Base-by-base conservation (phyloP, 139 green algal genomes). In the Volvox africanus region DNA sequence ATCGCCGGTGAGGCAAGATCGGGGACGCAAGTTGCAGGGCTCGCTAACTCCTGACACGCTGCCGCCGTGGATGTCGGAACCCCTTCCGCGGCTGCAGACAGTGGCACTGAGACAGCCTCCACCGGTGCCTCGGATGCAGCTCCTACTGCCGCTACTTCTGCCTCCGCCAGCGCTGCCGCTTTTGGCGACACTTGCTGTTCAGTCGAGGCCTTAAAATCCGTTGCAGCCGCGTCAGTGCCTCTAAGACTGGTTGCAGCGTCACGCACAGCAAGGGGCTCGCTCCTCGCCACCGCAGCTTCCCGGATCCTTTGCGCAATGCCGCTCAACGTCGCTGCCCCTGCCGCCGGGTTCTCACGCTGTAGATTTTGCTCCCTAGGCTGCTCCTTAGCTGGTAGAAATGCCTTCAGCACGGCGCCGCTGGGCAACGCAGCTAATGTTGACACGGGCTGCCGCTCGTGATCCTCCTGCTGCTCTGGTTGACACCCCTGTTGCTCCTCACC, bases 271-370 rank as follows among this genome's bases (percentile, higher is more conserved):
- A 84, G 9, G 0, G 78, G 75, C 35, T 84, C 78, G 21, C 78
- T 36, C 78, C 37, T 67, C 12, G 78, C 19, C 13, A 20, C 37
- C 16, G 78, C 78, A 12, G 78, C 78, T 26, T 84, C 36, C 21
- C 78, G 78, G 78, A 84, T 84, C 37, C 78, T 84, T 35, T 26
- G 30, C 14, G 75, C 75, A 81, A 81, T 81, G 32, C 2, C 75
- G 11, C 18, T 24, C 32, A 35, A 1, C 30, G 75, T 9, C 71
- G 71, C 71, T 21, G 17, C 71, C 20, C 26, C 76, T 17, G 33
- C 30, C n/a, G 16, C 76, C 20, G 28, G 11, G 21, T 68, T 26
- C 36, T 24, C 18, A 35, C 22, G 20, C n/a, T 28, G n/a, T 11
- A 30, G 14, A 33, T 81, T 20, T 30, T 81, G 75, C 75, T 81